A percentile compares a stretch with the other conserved stretches of the same genome.
Evolutionary conservation across 192 early-diverging fungal genomes (phyloP).

Genomic region (Mortierella hygrophila): DNA sequence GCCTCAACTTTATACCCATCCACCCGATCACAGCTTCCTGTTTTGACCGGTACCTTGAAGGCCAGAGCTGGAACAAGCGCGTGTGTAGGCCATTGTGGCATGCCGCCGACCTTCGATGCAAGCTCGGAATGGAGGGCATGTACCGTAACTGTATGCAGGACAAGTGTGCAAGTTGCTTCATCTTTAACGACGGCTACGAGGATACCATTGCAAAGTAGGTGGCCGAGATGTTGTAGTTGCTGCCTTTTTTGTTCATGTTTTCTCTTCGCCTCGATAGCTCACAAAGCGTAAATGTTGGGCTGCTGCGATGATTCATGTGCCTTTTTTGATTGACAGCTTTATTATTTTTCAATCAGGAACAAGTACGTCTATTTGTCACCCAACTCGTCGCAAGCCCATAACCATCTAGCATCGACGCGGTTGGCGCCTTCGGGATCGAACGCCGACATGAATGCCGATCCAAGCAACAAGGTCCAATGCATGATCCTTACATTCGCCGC

Average conservation of each 20-base stretch:
- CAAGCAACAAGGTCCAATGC: constrained; percentile 46
- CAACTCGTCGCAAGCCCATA: constrained; percentile 39
- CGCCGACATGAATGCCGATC: not conserved
- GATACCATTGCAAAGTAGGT: constrained; percentile 43
- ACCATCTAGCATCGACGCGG: constrained; percentile 8
- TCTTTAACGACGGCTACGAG: constrained; percentile 55
- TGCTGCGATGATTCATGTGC: too few relatives aligned
- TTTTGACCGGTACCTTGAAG: constrained; percentile 49
- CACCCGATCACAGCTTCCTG: constrained; percentile 47
- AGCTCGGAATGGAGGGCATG: constrained; percentile 51
- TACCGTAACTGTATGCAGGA: constrained; percentile 56
- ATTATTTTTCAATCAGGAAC: constrained; percentile 12
- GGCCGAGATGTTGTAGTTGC: not conserved
- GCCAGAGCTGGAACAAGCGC: constrained; percentile 51
- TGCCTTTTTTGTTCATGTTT: not conserved
- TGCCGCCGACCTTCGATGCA: constrained; percentile 49
- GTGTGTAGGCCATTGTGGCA: constrained; percentile 51
- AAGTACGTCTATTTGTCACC: constrained; percentile 44
- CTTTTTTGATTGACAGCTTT: not conserved
- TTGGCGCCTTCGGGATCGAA: constrained; percentile 10
- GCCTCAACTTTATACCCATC: constrained; percentile 56
- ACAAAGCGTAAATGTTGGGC: not conserved
- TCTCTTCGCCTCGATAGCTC: not conserved
- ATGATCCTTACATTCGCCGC: constrained; percentile 49
- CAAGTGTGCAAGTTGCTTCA: constrained; percentile 52